Evolutionary conservation across 129 eudicot species (phyloP).

Genomic region (Escallonia herrerae): DNA sequence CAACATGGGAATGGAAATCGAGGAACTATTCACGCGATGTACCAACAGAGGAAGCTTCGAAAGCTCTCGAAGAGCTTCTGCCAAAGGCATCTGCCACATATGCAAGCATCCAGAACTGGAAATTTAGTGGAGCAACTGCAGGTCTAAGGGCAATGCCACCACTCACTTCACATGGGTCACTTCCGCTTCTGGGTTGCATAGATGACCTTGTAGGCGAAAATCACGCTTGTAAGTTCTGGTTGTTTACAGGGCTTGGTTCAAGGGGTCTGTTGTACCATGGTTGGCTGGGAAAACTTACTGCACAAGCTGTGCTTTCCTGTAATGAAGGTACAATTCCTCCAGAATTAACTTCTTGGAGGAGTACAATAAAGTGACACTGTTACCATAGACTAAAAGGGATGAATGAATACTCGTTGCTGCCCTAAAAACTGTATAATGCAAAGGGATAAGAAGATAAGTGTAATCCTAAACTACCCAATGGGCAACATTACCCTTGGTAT

Average conservation of each 20-base stretch:
- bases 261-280: slow-evolving; percentile 87
- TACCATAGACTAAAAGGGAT: too few relatives aligned
- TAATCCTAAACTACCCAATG: too few relatives aligned
- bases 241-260: slow-evolving; percentile 81
- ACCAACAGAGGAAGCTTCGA: slow-evolving; percentile 49
- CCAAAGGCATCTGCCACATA: slow-evolving; percentile 69
- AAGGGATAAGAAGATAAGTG: too few relatives aligned
- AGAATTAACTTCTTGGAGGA: slow-evolving; percentile 70
- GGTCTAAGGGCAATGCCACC: slow-evolving; percentile 95
- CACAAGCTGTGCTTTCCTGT: slow-evolving; percentile 70
- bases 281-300: slow-evolving; percentile 84
- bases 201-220: slow-evolving; percentile 40
- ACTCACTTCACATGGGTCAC: slow-evolving; percentile 66
- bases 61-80: slow-evolving; percentile 59
- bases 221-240: slow-evolving; percentile 62
- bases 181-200: slow-evolving; percentile 75
- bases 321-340: slow-evolving; percentile 60
- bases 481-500: too few relatives aligned
- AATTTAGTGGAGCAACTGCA: slow-evolving; percentile 41
- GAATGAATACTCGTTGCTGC: too few relatives aligned
- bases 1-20: slow-evolving; percentile 98
- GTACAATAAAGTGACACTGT: not conserved
- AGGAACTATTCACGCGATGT: slow-evolving; percentile 51
- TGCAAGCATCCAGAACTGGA: slow-evolving; percentile 58
- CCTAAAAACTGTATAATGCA: too few relatives aligned